Percentiles rank a stretch among this genome's conserved stretches.
Conservation (phyloP, 1,284 basidiomycete genomes). For the Naganishia albida region DNA sequence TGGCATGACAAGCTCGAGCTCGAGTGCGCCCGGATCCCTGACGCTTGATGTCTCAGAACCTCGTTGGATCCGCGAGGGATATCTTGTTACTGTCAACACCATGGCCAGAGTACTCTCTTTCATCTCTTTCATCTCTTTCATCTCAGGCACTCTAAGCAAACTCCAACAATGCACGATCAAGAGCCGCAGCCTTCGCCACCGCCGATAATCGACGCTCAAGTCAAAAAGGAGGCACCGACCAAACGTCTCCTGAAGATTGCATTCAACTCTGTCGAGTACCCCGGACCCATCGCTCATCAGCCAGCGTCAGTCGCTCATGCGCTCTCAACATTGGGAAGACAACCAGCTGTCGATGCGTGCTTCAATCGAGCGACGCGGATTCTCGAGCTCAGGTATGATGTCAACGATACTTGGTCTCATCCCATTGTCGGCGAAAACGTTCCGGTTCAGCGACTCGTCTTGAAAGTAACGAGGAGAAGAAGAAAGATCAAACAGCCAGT, state of each 20-base stretch:
- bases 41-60: not conserved
- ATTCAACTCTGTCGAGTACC: slow-evolving; percentile 84
- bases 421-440: slow-evolving; percentile 77
- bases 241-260: slow-evolving; percentile 62
- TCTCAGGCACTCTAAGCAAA: not conserved
- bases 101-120: too few species aligned
- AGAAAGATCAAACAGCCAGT: slow-evolving; percentile 42
- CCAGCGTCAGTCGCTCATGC: slow-evolving; percentile 65
- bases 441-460: slow-evolving; percentile 71
- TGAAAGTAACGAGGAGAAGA: slow-evolving; percentile 73
- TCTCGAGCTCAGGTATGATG: slow-evolving; percentile 72
- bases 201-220: not conserved
- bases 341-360: slow-evolving; percentile 67
- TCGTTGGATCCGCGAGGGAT: not conserved
- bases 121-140: not conserved
- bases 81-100: too few species aligned
- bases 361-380: slow-evolving; percentile 63
- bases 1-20: slow-evolving; percentile 6
- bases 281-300: slow-evolving; percentile 70
- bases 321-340: slow-evolving; percentile 67
- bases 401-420: slow-evolving; percentile 72
- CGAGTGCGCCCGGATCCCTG: not conserved
- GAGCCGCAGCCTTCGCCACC: not conserved
- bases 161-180: not conserved
- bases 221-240: slow-evolving; percentile 51